Evolutionary conservation across 768 basidiomycete species (phyloP), one percentile per base, ranked within the genome.

Genomic region (Rhizopogon vesiculosus): DNA sequence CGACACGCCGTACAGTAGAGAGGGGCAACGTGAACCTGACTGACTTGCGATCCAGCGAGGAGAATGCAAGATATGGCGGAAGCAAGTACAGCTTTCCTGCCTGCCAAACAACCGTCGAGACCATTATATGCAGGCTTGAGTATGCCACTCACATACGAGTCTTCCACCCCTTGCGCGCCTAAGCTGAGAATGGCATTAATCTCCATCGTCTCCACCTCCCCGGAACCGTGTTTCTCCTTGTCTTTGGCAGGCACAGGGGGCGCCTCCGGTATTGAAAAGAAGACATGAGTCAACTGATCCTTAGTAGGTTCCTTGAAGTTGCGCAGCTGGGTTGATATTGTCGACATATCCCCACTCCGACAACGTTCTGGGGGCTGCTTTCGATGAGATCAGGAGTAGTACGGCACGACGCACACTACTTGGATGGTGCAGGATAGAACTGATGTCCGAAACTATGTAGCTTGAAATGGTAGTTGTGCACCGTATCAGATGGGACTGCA

Each of bases 251-350:
- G 62, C 19, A 68, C 54, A 19, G 48, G 42, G 38, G 62, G 62
- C 8, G 52, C 66, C 42, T 83, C 74, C 19, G 91, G 91, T 46
- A 93, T 75, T 19, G 93, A 90, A 76, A 95, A 96, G 83, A 88
- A 94, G 58, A 89, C 82, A 56, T 92, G 77, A 8, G 87, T 86
- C 48, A 87, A 74, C 69, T 96, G 87, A 54, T 96, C 93, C 72
- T 86, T 93, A 7, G 89, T 87, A 45, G 92, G 92, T 72, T 96
- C 93, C 76, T 90, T 91, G 80, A 94, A 93, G 66, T 90, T 83
- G 54, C 93, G 85, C 44, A 97, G 82, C 60, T 93, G 90, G 22
- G 90, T 89, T 46, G 88, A 90, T 66, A 93, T 93, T 51, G 84
- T 88, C 40, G 89, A 77, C 91, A 91, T 92, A 58, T 51, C 55